Evolutionary conservation across 164 flowering plant genomes (phyloP), one percentile per base, ranked within the genome.

Genomic region (Liquidambar formosana): DNA sequence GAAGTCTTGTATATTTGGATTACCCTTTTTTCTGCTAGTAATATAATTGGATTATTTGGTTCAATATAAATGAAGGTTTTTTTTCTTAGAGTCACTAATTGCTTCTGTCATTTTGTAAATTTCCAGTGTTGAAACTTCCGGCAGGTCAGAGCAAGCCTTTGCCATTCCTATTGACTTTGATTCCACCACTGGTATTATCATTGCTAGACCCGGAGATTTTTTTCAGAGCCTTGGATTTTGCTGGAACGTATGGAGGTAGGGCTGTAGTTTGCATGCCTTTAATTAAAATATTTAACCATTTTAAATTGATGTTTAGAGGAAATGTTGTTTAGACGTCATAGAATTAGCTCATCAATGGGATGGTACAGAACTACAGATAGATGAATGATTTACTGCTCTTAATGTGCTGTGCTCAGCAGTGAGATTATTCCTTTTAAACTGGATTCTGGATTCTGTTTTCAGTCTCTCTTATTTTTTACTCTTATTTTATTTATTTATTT

Each of bases 181-280:
- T 89, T 71, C 97, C 99, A 45, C 99, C 99, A 25, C 65, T 94
- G 75, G 77, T 80, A 23, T 73, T 94, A 23, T 80, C 97, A 18
- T 65, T 86, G 81, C 83, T 92, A 5, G 97, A 94, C 73, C 99
- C 99, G 23, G 99, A 94, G 66, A 89, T 94, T 73, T 92, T 94
- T 75, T 94, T 92, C 79, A 92, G 89, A 75, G 96, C 99, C 43
- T 75, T 94, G 83, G 99, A 94, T 76, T 92, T 94, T 83, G 99
- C 99, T n/a, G 99, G 97, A 71, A 89, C 99, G 13, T 94, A 92
- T 81, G 99, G 99, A 89, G 97, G 97, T 94, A 86, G 15, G 64
- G 12, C 41, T 23, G 14, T 4, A 52, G n/a, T 49, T 58, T 59
- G 48, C n/a, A 22, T 26, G 38, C 19, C 10, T 19, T 58, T 38